phyloP scores from a whole-genome alignment of 805 yeast genomes.

The Cyberlindnera samutprakarnensis region DNA sequence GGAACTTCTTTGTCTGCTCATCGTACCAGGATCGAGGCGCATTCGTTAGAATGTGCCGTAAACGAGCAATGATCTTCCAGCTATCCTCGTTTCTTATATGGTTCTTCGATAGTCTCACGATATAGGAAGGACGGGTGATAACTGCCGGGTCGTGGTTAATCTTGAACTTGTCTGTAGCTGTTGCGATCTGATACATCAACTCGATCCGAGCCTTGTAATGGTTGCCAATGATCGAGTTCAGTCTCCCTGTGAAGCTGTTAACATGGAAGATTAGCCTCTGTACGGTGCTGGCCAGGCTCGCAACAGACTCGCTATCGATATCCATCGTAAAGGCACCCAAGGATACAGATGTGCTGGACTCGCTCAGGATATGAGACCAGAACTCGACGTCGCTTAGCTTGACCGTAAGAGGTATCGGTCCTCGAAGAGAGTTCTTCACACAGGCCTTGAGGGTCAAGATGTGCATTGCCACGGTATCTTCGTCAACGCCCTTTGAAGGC shows the following conservation, averaged over 20 bases:
- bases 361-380: conserved; percentile 22
- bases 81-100: conserved; percentile 78
- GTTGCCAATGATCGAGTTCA: conserved; percentile 5
- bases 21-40: conserved; percentile 49
- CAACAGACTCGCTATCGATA: conserved; percentile 26
- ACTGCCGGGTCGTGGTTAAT: conserved; percentile 84
- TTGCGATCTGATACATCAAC: conserved; percentile 34
- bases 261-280: conserved; percentile 9
- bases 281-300: conserved; percentile 25
- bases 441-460: conserved; percentile 6
- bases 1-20: conserved; percentile 26
- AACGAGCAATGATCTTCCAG: conserved; percentile 78
- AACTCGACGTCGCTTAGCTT: conserved; percentile 20
- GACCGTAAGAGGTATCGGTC: conserved; percentile 3
- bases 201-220: conserved; percentile 21
- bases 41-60: conserved; percentile 62
- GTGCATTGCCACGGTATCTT: conserved; percentile 13
- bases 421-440: neutral
- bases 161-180: conserved; percentile 40
- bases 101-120: conserved; percentile 58
- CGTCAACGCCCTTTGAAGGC: conserved; percentile 10
- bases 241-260: conserved; percentile 5
- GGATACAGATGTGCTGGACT: conserved; percentile 20
- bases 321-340: conserved; percentile 24
- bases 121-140: conserved; percentile 80